Evolutionary conservation across 805 yeast species (phyloP).

Genomic region (Blastobotrys chiropterorum): DNA sequence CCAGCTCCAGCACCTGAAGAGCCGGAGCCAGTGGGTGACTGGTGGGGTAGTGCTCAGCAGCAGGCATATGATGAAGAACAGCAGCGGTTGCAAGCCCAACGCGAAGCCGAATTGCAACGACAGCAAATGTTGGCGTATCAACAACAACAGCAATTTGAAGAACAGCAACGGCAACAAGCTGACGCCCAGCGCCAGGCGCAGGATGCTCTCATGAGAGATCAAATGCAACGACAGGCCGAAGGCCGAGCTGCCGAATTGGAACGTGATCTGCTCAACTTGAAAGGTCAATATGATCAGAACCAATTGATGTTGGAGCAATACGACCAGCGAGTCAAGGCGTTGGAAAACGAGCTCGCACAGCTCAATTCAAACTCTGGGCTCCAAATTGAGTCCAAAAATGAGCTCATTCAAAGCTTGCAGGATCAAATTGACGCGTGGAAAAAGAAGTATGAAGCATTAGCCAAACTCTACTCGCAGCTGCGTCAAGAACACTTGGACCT

Average conservation of each 20-base stretch:
- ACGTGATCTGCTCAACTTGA: constrained; percentile 66
- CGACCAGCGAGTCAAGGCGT: constrained; percentile 73
- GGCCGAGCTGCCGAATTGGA: constrained; percentile 77
- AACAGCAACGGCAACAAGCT: constrained; percentile 65
- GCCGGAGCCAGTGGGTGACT: constrained; percentile 36
- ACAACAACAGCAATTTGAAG: constrained; percentile 65
- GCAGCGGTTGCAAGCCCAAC: constrained; percentile 51
- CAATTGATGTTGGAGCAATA: constrained; percentile 80
- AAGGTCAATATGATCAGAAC: constrained; percentile 80
- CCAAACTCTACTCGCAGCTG: constrained; percentile 81
- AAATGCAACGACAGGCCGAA: constrained; percentile 65
- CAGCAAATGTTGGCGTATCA: constrained; percentile 64
- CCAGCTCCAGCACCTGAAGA: constrained; percentile 31
- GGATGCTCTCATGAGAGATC: constrained; percentile 61
- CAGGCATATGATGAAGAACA: constrained; percentile 54
- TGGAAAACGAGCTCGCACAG: constrained; percentile 64
- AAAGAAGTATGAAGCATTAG: constrained; percentile 80
- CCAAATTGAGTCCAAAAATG: constrained; percentile 72
- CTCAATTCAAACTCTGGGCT: constrained; percentile 60
- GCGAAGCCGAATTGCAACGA: constrained; percentile 55
- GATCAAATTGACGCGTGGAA: constrained; percentile 78
- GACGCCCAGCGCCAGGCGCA: constrained; percentile 66
- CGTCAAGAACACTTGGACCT: constrained; percentile 86
- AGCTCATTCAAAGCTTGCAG: constrained; percentile 57
- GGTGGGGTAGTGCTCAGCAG: constrained; percentile 42